phyloP scores from a whole-genome alignment of 148 eudicot genomes.

The Amaranthus palmeri region DNA sequence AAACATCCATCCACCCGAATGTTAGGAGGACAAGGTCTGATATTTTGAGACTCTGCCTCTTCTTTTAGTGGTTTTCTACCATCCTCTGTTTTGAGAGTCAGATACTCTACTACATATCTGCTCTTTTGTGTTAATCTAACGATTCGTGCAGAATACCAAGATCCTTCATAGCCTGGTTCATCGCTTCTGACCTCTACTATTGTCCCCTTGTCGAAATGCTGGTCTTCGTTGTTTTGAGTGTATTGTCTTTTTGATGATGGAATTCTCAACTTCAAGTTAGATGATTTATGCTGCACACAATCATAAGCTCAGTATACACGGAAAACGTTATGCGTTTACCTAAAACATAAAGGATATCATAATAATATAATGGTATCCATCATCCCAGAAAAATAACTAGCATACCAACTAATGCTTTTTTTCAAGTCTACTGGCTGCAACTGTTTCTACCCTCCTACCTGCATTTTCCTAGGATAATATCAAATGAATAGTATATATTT shows the following conservation, averaged over 20 bases:
- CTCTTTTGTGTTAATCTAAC: constrained; percentile 27
- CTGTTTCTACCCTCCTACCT: too few species aligned
- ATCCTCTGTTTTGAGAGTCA: constrained; percentile 35
- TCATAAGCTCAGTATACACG: neutral
- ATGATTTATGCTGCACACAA: constrained; percentile 15
- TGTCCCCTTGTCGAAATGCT: constrained; percentile 23
- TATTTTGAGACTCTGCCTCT: constrained; percentile 24
- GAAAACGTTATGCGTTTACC: neutral
- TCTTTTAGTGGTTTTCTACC: constrained; percentile 25
- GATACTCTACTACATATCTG: constrained; percentile 45
- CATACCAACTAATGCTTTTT: neutral
- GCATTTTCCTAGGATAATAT: too few species aligned
- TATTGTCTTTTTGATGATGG: neutral
- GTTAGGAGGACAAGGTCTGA: constrained; percentile 53
- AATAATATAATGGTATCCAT: neutral
- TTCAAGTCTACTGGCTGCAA: neutral
- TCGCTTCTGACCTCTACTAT: constrained; percentile 46
- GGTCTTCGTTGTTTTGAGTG: neutral
- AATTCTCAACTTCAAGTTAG: constrained; percentile 8
- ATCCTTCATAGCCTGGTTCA: constrained; percentile 40
- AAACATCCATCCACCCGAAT: constrained; percentile 21
- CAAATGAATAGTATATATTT: too few species aligned
- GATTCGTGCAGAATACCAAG: constrained; percentile 48
- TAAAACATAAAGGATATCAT: neutral
- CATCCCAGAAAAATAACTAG: neutral